phyloP scores from a whole-genome alignment of 1,284 basidiomycete genomes.

The Boletus sp. region DNA sequence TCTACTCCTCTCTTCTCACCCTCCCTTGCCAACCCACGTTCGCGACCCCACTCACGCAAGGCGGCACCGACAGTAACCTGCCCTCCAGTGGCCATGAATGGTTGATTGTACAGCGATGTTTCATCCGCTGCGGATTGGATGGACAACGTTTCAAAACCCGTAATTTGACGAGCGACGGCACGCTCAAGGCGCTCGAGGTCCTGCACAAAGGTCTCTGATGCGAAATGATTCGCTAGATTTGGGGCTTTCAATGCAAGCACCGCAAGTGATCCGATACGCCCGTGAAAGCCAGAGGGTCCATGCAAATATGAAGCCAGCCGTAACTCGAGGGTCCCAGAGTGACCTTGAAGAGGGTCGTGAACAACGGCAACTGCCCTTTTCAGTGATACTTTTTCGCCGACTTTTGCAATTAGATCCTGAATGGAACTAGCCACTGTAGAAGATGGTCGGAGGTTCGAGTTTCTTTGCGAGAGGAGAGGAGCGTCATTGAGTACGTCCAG shows the following conservation, averaged over 20 bases:
- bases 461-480: constrained; percentile 57
- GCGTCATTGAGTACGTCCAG: constrained; percentile 61
- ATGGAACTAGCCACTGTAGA: constrained; percentile 73
- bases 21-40: constrained; percentile 45
- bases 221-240: constrained; percentile 42
- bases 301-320: constrained; percentile 82
- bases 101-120: constrained; percentile 73
- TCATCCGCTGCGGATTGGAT: constrained; percentile 50
- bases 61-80: constrained; percentile 59
- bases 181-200: constrained; percentile 70
- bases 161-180: constrained; percentile 79
- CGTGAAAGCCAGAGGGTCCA: constrained; percentile 54
- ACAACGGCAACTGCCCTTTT: constrained; percentile 71
- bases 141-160: constrained; percentile 76
- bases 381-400: constrained; percentile 87
- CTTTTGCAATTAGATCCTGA: constrained; percentile 74
- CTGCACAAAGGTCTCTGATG: constrained; percentile 41
- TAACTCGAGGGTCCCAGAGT: constrained; percentile 42
- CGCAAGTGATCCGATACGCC: constrained; percentile 69
- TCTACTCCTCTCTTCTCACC: constrained; percentile 46
- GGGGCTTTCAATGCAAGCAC: constrained; percentile 56
- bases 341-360: constrained; percentile 48
- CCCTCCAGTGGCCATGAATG: constrained; percentile 71
- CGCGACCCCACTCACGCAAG: constrained; percentile 63
- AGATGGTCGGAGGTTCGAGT: constrained; percentile 35